Evolutionary conservation across 2,329 filamentous ascomycete species (phyloP).

Genomic region (Fusarium sp.): DNA sequence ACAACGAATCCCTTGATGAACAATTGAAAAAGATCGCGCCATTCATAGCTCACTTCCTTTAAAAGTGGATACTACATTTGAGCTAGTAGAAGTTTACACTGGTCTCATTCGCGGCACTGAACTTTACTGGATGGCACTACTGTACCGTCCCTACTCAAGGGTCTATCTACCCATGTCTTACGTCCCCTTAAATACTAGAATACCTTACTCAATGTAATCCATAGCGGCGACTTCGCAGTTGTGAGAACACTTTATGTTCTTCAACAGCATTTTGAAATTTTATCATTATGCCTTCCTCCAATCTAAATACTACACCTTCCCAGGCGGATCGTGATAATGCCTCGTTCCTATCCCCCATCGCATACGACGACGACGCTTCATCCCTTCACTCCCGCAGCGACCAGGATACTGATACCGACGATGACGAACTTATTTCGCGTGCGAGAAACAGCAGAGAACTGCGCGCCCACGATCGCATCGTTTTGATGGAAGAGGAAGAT

Average conservation of each 20-base stretch:
- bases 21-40: not conserved
- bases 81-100: slow-evolving; percentile 41
- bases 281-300: slow-evolving; percentile 38
- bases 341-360: slow-evolving; percentile 70
- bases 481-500: slow-evolving; percentile 82
- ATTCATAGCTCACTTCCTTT: slow-evolving; percentile 15
- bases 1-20: slow-evolving; percentile 6
- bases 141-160: not conserved
- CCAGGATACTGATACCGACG: slow-evolving; percentile 80
- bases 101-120: slow-evolving; percentile 30
- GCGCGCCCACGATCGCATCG: slow-evolving; percentile 73
- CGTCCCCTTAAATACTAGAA: slow-evolving; percentile 35
- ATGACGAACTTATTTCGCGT: slow-evolving; percentile 74
- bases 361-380: slow-evolving; percentile 75
- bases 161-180: slow-evolving; percentile 23
- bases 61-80: slow-evolving; percentile 8
- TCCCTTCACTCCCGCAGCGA: slow-evolving; percentile 75
- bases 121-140: not conserved
- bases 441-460: slow-evolving; percentile 77
- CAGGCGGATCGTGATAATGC: slow-evolving; percentile 47
- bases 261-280: slow-evolving; percentile 28
- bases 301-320: slow-evolving; percentile 37
- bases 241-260: slow-evolving; percentile 30
- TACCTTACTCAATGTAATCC: slow-evolving; percentile 24
- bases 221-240: slow-evolving; percentile 14